A percentile compares a stretch with the other conserved stretches of the same genome.
These are phyloP conservation scores for Petasospora fabianii DNA, from an alignment of 1,139 yeast genomes.

Conservation along the genomic window DNA sequence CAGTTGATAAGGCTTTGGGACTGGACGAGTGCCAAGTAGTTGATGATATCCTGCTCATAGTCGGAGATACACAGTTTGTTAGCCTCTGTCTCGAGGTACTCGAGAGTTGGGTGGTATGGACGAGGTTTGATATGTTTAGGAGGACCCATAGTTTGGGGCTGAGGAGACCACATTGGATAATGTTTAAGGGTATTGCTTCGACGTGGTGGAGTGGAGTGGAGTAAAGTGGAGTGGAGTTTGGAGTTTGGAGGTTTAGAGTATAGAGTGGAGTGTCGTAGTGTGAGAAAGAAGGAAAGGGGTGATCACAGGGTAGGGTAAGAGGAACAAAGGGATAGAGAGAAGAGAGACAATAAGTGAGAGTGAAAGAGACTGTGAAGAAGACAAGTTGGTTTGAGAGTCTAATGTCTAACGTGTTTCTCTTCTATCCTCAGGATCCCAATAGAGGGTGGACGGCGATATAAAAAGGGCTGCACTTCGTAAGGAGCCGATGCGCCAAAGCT, in stretches of 20 bases:
- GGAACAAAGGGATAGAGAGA: too few species aligned
- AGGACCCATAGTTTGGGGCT: conserved; percentile 24
- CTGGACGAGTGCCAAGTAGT: conserved; percentile 31
- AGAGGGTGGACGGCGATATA: background rate
- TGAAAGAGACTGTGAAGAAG: too few species aligned
- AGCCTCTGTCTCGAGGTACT: conserved; percentile 20
- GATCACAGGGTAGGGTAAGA: too few species aligned
- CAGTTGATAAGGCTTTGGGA: conserved; percentile 43
- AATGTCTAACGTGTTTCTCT: too few species aligned
- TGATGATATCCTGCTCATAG: conserved; percentile 26
- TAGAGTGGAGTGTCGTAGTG: too few species aligned
- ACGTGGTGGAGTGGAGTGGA: too few species aligned
- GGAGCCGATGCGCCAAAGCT: background rate
- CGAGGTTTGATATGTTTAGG: conserved; percentile 25
- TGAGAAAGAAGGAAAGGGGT: too few species aligned
- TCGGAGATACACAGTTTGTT: conserved; percentile 17
- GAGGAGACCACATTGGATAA: conserved; percentile 23
- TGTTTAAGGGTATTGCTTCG: background rate
- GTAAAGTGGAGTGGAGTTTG: background rate
- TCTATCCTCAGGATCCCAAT: too few species aligned
- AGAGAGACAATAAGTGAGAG: too few species aligned
- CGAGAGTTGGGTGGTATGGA: conserved; percentile 23
- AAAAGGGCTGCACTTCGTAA: background rate
- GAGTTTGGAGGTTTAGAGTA: background rate
- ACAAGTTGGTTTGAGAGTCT: too few species aligned